Evolutionary conservation across 306 rosid species (phyloP), one percentile per base, ranked within the genome.

Genomic region (Fagus crenata): DNA sequence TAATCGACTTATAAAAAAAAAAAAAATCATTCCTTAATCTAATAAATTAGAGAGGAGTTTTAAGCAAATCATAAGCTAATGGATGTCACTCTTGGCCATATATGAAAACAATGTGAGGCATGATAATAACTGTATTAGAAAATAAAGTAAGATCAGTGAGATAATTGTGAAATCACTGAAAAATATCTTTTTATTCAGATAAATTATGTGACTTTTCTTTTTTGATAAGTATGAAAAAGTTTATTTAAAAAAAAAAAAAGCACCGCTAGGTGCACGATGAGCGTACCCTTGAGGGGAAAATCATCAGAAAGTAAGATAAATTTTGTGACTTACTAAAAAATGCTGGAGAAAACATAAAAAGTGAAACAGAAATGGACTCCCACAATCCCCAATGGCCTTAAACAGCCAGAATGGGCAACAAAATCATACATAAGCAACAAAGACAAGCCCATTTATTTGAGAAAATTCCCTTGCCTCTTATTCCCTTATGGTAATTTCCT

Each of bases 401-500:
- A 12, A 37, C 49, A 36, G 18, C 32, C 5, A 9, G 28, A 65
- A 65, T 5, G 22, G 70, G 36, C 18, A 37, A 65, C 31, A 61
- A 37, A 37, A 17, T 17, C 18, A 15, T 17, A 39, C 5, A 37
- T 15, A 65, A 36, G 46, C 70, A 37, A 65, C 17, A 37, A 2
- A 61, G 8, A 37, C 70, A 65, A 37, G 70, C 46, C 7, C 70
- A 36, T 65, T 65, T 33, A 59, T 59, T 33, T 59, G 17, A 59
- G 67, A 59, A 31, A 59, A 31, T 59, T 31, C 4, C 67, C 67
- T 31, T 59, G 36, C 2, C 67, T 31, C 32, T 31, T 59, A 59
- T 59, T 59, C 28, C 67, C 28, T 59, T 59, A 4, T 59, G 67
- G 37, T 31, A 59, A 13, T 46, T 28, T 58, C 65, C 65, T 58